Conservation (phyloP, 1,284 basidiomycete species). For the Heterobasidion occidentale region DNA sequence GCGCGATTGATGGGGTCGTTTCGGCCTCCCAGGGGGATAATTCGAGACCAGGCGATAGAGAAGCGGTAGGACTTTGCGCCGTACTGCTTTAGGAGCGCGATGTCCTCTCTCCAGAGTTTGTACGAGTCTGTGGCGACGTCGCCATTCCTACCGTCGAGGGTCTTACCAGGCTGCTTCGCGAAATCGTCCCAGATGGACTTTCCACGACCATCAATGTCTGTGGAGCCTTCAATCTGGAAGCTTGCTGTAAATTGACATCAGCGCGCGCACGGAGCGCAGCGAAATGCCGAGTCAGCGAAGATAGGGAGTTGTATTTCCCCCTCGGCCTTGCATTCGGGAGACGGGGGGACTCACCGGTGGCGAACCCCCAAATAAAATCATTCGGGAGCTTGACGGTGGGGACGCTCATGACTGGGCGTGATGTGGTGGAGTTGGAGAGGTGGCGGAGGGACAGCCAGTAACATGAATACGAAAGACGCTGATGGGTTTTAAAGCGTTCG, state of each 20-base stretch:
- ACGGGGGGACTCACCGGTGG: conserved; percentile 40
- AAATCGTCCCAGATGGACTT: conserved; percentile 74
- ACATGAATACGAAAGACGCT: neutral
- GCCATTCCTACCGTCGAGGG: conserved; percentile 56
- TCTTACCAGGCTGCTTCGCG: conserved; percentile 56
- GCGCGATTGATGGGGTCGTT: conserved; percentile 63
- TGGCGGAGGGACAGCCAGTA: neutral
- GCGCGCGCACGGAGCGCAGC: neutral
- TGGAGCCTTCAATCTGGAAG: conserved; percentile 66
- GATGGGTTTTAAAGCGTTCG: neutral
- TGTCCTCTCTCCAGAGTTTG: conserved; percentile 59
- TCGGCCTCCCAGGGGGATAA: conserved; percentile 63
- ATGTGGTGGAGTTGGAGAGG: neutral
- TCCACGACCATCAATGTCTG: conserved; percentile 46
- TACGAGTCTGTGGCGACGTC: conserved; percentile 69
- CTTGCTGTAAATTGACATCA: conserved; percentile 28
- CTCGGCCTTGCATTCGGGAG: neutral
- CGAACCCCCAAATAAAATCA: conserved; percentile 67
- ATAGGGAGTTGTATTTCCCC: neutral
- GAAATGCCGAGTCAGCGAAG: neutral
- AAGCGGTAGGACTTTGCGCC: conserved; percentile 38
- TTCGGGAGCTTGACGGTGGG: conserved; percentile 29
- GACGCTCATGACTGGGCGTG: neutral
- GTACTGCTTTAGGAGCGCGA: conserved; percentile 46
- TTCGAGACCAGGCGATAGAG: conserved; percentile 68